These are phyloP conservation scores for Solioccasus polychromus DNA, from an alignment of 768 basidiomycete genomes.

Conservation along the genomic window DNA sequence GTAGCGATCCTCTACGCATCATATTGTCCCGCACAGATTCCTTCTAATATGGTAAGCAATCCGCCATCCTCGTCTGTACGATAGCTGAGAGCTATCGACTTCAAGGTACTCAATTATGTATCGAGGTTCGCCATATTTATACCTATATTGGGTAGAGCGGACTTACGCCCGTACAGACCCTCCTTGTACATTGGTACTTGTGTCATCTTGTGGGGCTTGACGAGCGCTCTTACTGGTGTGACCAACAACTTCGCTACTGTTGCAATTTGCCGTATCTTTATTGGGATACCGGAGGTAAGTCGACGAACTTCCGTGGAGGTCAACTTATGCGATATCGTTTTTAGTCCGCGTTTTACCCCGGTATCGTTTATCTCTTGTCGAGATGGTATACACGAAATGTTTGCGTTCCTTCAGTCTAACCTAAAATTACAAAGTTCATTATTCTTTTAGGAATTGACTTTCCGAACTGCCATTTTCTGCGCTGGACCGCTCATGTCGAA, in stretches of 20 bases:
- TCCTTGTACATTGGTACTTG: slow-evolving; percentile 61
- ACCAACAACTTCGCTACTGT: slow-evolving; percentile 56
- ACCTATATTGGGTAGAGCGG: neutral
- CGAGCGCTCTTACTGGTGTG: slow-evolving; percentile 60
- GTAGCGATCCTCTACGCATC: slow-evolving; percentile 58
- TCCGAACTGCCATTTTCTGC: slow-evolving; percentile 60
- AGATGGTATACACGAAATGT: slow-evolving; percentile 4
- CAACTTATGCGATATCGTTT: neutral
- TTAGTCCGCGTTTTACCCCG: slow-evolving; percentile 47
- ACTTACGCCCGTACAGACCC: slow-evolving; percentile 40
- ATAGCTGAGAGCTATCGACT: neutral
- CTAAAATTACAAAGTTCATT: neutral
- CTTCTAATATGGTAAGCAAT: slow-evolving; percentile 12
- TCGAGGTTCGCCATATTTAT: slow-evolving; percentile 39
- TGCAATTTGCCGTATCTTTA: slow-evolving; percentile 56
- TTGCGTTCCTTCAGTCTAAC: neutral
- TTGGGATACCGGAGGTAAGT: slow-evolving; percentile 57
- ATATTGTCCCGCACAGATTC: slow-evolving; percentile 59
- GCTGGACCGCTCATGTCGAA: slow-evolving; percentile 58
- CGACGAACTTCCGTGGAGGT: neutral
- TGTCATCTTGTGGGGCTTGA: slow-evolving; percentile 62
- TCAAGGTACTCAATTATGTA: slow-evolving; percentile 52
- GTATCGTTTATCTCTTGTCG: neutral
- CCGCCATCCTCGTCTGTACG: neutral
- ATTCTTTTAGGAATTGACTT: slow-evolving; percentile 30